Conservation (phyloP, 2,329 filamentous ascomycete genomes). For the Pyricularia sp. region DNA sequence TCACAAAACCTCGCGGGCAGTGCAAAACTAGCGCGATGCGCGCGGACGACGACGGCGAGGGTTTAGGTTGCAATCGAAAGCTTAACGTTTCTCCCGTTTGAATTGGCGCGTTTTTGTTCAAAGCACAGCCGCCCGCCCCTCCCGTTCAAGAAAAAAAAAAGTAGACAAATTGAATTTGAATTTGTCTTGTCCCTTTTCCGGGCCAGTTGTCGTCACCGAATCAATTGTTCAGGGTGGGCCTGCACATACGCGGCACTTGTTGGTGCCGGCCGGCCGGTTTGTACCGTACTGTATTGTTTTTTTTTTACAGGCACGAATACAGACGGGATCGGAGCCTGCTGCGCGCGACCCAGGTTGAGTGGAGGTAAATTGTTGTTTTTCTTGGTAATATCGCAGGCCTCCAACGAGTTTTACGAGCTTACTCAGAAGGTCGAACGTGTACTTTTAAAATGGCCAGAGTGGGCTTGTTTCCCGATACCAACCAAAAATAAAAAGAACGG, state of each 20-base stretch:
- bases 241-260: not conserved
- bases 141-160: too few species aligned
- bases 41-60: not conserved
- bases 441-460: not conserved
- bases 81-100: not conserved
- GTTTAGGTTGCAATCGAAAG: not conserved
- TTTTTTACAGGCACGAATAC: not conserved
- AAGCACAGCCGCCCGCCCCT: not conserved
- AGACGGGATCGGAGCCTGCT: not conserved
- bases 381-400: not conserved
- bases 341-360: not conserved
- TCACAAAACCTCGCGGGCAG: not conserved
- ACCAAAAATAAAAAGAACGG: not conserved
- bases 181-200: not conserved
- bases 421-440: not conserved
- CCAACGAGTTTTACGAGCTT: not conserved
- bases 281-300: not conserved
- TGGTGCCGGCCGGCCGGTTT: not conserved
- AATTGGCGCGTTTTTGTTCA: not conserved
- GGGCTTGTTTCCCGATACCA: not conserved
- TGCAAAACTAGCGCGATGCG: not conserved
- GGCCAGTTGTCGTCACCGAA: not conserved
- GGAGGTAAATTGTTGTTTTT: not conserved
- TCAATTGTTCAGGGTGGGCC: not conserved
- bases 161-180: not conserved